Evolutionary conservation across 2,329 filamentous ascomycete genomes (phyloP).

Genomic region (Tolypocladium nubicola): DNA sequence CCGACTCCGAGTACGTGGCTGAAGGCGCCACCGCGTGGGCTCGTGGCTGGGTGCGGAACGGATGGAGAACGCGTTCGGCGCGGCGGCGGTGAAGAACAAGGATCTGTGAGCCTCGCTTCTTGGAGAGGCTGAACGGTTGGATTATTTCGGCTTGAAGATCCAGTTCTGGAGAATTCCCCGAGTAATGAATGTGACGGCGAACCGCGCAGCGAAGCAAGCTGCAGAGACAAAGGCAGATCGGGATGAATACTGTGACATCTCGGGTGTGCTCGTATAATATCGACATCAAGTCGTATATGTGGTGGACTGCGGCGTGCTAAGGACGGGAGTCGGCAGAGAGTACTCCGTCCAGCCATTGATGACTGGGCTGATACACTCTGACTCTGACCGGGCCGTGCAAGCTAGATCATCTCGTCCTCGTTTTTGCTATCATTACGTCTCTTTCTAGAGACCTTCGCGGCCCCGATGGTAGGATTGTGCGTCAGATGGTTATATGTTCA

Average conservation of each 20-base stretch:
- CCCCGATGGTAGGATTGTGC: too few relatives aligned
- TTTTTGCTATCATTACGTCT: too few relatives aligned
- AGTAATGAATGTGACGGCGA: not conserved
- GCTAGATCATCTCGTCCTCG: too few relatives aligned
- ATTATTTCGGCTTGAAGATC: not conserved
- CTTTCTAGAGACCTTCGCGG: too few relatives aligned
- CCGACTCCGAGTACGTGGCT: slow-evolving; percentile 3
- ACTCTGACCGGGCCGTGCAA: too few relatives aligned
- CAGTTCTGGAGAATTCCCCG: slow-evolving; percentile 5
- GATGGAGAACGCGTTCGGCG: slow-evolving; percentile 2
- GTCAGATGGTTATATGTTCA: too few relatives aligned
- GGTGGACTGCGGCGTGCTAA: too few relatives aligned
- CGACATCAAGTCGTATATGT: not conserved
- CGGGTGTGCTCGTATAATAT: not conserved
- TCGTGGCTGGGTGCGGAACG: not conserved
- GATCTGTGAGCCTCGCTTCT: slow-evolving; percentile 5
- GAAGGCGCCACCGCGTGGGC: slow-evolving; percentile 1
- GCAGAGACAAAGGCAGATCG: not conserved
- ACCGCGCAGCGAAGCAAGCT: slow-evolving; percentile 3
- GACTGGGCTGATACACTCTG: too few relatives aligned
- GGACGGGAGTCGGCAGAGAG: too few relatives aligned
- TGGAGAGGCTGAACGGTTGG: not conserved
- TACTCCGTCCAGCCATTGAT: too few relatives aligned
- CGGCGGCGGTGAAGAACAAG: slow-evolving; percentile 2
- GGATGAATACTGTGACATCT: not conserved